Evolutionary conservation across 2,329 filamentous ascomycete species (phyloP).

Genomic region (Colletotrichum australisinense): DNA sequence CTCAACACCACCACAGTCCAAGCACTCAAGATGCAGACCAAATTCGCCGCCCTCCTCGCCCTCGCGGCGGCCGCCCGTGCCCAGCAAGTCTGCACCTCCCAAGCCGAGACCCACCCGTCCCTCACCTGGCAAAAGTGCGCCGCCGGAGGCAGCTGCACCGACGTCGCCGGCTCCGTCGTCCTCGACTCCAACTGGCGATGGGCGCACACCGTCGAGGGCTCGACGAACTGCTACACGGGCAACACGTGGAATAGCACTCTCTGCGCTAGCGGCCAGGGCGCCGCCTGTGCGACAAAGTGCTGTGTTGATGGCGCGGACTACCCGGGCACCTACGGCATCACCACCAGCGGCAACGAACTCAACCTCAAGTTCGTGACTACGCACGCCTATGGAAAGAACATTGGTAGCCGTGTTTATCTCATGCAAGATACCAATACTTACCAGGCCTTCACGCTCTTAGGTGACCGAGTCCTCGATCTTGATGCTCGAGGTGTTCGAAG

Average conservation of each 20-base stretch:
- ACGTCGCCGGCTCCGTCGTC: slow-evolving; percentile 61
- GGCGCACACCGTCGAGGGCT: slow-evolving; percentile 59
- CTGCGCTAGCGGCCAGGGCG: slow-evolving; percentile 48
- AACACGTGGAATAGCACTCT: slow-evolving; percentile 58
- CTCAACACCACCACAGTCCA: slow-evolving; percentile 14
- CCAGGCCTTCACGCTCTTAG: no score
- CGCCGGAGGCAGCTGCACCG: slow-evolving; percentile 59
- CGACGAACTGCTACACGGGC: slow-evolving; percentile 68
- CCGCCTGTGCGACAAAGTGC: slow-evolving; percentile 60
- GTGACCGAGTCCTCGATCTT: no score
- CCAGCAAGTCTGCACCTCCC: slow-evolving; percentile 62
- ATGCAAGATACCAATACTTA: no score
- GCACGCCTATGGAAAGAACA: slow-evolving; percentile 56
- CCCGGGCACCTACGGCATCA: slow-evolving; percentile 63
- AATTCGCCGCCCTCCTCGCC: slow-evolving; percentile 48
- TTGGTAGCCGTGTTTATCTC: slow-evolving; percentile 71
- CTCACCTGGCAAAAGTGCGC: slow-evolving; percentile 67
- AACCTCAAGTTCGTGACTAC: slow-evolving; percentile 69
- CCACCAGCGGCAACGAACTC: slow-evolving; percentile 61
- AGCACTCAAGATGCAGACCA: slow-evolving; percentile 42
- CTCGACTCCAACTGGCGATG: slow-evolving; percentile 73
- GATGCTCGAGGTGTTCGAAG: no score
- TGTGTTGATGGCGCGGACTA: slow-evolving; percentile 67
- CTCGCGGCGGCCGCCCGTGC: slow-evolving; percentile 56
- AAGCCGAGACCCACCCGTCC: slow-evolving; percentile 62